A percentile compares a stretch with the other conserved stretches of the same genome.
Conservation (phyloP, 805 yeast genomes). For the Candida peoriensis region DNA sequence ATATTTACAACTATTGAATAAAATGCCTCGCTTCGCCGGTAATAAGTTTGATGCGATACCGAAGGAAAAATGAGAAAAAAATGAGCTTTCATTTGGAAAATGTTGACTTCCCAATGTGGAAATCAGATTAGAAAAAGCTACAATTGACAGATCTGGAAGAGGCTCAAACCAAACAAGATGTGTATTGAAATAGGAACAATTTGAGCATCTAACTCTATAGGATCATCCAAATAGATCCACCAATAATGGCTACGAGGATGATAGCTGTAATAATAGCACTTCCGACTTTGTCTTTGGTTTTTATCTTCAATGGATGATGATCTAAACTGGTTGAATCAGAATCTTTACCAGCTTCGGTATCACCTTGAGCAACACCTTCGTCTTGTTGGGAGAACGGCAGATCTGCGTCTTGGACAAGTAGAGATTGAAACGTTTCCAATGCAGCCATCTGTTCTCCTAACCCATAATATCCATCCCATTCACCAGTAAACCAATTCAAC, state of each 20-base stretch:
- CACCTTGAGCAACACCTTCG: conserved; percentile 52
- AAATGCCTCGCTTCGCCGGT: too few relatives aligned
- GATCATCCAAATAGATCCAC: conserved; percentile 78
- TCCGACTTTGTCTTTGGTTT: conserved; percentile 70
- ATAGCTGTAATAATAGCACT: conserved; percentile 83
- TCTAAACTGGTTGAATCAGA: conserved; percentile 30
- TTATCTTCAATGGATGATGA: conserved; percentile 39
- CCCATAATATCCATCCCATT: conserved; percentile 66
- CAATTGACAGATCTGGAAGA: too few relatives aligned
- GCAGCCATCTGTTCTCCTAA: conserved; percentile 77
- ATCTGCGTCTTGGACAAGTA: conserved; percentile 37
- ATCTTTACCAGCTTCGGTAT: conserved; percentile 44
- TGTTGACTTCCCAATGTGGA: neutral
- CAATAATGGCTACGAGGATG: conserved; percentile 50
- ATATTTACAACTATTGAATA: too few relatives aligned
- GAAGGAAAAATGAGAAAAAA: too few relatives aligned
- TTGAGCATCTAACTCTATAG: too few relatives aligned
- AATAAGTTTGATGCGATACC: too few relatives aligned
- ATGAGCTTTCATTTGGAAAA: neutral
- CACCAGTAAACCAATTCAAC: conserved; percentile 49
- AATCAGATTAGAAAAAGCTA: too few relatives aligned
- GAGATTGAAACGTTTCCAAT: conserved; percentile 51
- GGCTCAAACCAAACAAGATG: too few relatives aligned
- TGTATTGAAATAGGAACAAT: too few relatives aligned
- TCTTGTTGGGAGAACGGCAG: conserved; percentile 45